phyloP scores from a whole-genome alignment of 129 eudicot species.

The Dittrichia graveolens region DNA sequence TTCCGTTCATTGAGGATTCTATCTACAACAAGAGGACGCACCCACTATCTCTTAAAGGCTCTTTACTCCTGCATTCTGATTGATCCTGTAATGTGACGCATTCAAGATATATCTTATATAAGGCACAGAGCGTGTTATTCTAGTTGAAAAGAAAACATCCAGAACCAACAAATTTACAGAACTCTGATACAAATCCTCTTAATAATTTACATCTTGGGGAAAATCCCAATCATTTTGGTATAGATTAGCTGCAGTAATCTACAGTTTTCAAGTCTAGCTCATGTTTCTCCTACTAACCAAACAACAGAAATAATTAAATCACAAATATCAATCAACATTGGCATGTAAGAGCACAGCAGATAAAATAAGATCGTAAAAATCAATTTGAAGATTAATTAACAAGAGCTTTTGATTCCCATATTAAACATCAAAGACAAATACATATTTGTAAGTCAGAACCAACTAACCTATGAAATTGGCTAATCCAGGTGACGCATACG shows the following conservation, averaged over 20 bases:
- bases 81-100: no score
- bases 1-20: no score
- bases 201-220: background rate
- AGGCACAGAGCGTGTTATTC: no score
- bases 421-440: background rate
- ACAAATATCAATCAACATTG: background rate
- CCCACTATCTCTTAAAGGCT: no score
- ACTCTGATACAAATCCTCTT: background rate
- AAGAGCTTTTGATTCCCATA: no score
- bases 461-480: conserved; percentile 48
- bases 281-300: background rate
- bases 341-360: background rate
- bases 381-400: no score
- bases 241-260: background rate
- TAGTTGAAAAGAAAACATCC: no score
- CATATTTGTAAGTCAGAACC: background rate
- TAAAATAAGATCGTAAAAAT: background rate
- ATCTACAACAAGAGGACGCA: no score
- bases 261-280: background rate
- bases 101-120: no score
- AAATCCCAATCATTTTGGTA: conserved; percentile 4
- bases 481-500: conserved; percentile 33
- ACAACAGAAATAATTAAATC: background rate
- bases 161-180: background rate
- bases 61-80: no score